Evolutionary conservation across 495 filamentous ascomycete genomes (phyloP), one percentile per base, ranked within the genome.

Genomic region (Coniosporium apollinis): DNA sequence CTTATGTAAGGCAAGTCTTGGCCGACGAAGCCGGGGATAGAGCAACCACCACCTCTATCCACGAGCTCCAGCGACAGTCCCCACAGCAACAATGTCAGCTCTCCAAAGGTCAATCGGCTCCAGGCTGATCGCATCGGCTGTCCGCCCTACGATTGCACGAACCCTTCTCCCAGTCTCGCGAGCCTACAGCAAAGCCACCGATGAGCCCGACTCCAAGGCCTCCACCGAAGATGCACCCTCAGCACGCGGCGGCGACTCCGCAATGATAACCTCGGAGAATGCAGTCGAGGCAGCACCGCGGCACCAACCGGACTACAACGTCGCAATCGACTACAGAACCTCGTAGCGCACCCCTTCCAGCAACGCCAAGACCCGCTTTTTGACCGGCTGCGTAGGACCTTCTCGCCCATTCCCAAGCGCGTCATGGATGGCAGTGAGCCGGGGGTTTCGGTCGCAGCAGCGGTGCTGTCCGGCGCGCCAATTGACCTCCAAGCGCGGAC

Each of bases 391-490:
- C 22, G 19, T 44, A 93, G 86, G 34, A 69, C 68, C 52, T 97
- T 83, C 61, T 91, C 87, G 21, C 87, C 83, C 16, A 71, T 94
- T 28, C 85, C 89, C 37, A 82, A 75, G 62, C 66, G 73, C 39
- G 73, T 92, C 33, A 83, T 91, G 72, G 77, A 86, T 56, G 86
- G 85, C 45, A 89, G 79, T 54, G 85, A 93, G 57, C 72, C 77
- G n/a, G 71, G 67, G 21, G 70, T 73, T 6, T 55, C 74, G 34
- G 62, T 84, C 17, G 70, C 85, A 10, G 89, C 83, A 22, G 84
- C 82, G 36, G 71, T 87, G 28, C 64, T 94, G 17, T 96, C 89
- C 9, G 89, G 89, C 21, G 91, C 89, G 28, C 89, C 89, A 17
- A 73, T 84, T 22, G 91, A 96, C 46, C 66, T 96, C 4, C 85